phyloP scores from a whole-genome alignment of 2,329 filamentous ascomycete genomes.

The Fusarium paranaense region DNA sequence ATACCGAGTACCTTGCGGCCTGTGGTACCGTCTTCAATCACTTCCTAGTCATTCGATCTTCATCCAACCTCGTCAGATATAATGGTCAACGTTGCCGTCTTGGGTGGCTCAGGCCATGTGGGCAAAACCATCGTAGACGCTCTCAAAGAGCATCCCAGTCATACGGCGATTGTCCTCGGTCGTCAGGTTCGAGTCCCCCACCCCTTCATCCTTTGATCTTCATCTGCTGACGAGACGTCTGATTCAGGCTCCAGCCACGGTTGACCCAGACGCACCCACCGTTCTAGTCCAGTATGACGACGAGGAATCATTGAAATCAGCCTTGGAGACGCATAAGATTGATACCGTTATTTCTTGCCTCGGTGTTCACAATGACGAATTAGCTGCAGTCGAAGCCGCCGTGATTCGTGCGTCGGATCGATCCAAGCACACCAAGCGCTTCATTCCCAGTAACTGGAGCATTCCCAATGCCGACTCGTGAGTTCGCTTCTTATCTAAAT shows the following conservation, averaged over 20 bases:
- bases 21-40: background rate
- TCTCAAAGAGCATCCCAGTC: slow-evolving; percentile 8
- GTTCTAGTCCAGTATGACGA: background rate
- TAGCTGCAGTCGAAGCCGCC: slow-evolving; percentile 1
- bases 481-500: background rate
- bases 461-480: slow-evolving; percentile 8
- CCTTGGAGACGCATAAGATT: background rate
- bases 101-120: slow-evolving; percentile 24
- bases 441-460: slow-evolving; percentile 19
- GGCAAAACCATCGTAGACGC: slow-evolving; percentile 20
- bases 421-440: slow-evolving; percentile 12
- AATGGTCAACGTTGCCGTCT: slow-evolving; percentile 21
- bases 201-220: background rate
- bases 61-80: background rate
- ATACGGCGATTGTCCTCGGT: slow-evolving; percentile 16
- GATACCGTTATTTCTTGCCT: background rate
- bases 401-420: slow-evolving; percentile 8
- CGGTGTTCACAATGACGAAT: background rate
- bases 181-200: slow-evolving; percentile 1
- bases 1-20: background rate
- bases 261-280: background rate
- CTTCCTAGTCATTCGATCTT: background rate
- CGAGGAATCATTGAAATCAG: background rate
- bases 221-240: background rate
- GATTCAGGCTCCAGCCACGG: background rate